Evolutionary conservation across 2,329 filamentous ascomycete species (phyloP).

Genomic region (Plectosphaerella cucumerina): DNA sequence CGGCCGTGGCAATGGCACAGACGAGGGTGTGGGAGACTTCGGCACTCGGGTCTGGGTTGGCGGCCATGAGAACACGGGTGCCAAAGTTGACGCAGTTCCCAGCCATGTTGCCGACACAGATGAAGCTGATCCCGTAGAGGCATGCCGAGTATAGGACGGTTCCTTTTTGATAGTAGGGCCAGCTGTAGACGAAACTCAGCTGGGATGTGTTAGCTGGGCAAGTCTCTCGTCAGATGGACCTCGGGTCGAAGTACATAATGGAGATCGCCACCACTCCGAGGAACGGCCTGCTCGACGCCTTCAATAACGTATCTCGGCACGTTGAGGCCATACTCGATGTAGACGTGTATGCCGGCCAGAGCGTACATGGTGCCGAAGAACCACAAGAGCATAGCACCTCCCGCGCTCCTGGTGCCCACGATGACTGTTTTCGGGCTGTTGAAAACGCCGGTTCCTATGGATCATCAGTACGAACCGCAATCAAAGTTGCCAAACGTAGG

Average conservation of each 20-base stretch:
- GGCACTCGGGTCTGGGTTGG: slow-evolving; percentile 18
- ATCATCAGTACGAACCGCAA: background rate
- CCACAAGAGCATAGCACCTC: slow-evolving; percentile 34
- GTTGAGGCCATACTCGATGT: slow-evolving; percentile 42
- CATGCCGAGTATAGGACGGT: slow-evolving; percentile 36
- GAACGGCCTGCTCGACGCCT: slow-evolving; percentile 33
- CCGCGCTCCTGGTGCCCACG: slow-evolving; percentile 25
- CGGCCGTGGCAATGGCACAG: slow-evolving; percentile 42
- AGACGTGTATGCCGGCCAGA: slow-evolving; percentile 29
- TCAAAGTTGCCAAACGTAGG: background rate
- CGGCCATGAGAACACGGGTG: slow-evolving; percentile 31
- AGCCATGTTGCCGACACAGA: slow-evolving; percentile 42
- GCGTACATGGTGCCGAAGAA: slow-evolving; percentile 32
- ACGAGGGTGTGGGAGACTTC: slow-evolving; percentile 23
- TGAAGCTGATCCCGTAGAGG: slow-evolving; percentile 39
- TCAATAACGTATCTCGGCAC: slow-evolving; percentile 36
- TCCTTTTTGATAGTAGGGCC: slow-evolving; percentile 26
- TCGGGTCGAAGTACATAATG: slow-evolving; percentile 26
- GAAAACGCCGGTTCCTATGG: slow-evolving; percentile 30
- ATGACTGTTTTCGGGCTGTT: slow-evolving; percentile 28
- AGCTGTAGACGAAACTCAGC: slow-evolving; percentile 39
- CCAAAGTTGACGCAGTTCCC: slow-evolving; percentile 45
- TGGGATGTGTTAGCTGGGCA: slow-evolving; percentile 11
- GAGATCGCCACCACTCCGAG: slow-evolving; percentile 41
- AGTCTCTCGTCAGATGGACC: background rate